Percentiles rank a stretch among this genome's conserved stretches.
Conservation (phyloP, 768 basidiomycete species). For the Auricularia auricula-judae region DNA sequence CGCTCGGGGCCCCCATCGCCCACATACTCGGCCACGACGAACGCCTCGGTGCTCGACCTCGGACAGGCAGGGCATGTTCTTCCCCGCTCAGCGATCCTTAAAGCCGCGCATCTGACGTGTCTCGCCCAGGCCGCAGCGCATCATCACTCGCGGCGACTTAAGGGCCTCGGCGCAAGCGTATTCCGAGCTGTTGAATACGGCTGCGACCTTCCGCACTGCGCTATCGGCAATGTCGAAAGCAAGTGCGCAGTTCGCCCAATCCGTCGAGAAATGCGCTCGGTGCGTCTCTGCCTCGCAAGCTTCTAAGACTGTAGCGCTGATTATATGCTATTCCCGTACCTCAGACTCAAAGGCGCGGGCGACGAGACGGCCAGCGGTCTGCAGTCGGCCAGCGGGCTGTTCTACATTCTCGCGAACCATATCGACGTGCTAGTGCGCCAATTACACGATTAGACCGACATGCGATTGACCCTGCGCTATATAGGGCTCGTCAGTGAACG, state of each 20-base stretch:
- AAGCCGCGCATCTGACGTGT: constrained; percentile 49
- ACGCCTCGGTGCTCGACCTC: constrained; percentile 36
- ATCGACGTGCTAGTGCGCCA: constrained; percentile 68
- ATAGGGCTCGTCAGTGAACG: constrained; percentile 77
- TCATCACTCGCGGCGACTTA: constrained; percentile 71
- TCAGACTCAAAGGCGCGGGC: constrained; percentile 64
- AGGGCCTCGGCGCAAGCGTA: constrained; percentile 70
- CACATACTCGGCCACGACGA: constrained; percentile 72
- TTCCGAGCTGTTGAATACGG: constrained; percentile 71
- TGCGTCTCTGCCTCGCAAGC: constrained; percentile 23
- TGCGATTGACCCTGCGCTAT: neutral
- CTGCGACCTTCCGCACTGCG: constrained; percentile 70
- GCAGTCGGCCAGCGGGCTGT: constrained; percentile 78
- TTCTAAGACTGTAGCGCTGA: neutral
- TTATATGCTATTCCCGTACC: neutral
- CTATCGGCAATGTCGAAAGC: constrained; percentile 73
- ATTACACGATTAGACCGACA: constrained; percentile 1
- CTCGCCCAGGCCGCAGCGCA: constrained; percentile 45
- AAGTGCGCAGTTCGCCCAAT: constrained; percentile 76
- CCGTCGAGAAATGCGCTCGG: constrained; percentile 78
- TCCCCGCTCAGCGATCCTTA: neutral
- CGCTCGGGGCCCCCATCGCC: constrained; percentile 53
- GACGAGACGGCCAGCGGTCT: constrained; percentile 75
- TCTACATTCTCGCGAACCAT: constrained; percentile 86
- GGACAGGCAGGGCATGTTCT: neutral